Evolutionary conservation across 2,329 filamentous ascomycete species (phyloP), one percentile per base, ranked within the genome.

Genomic region (Botrytis aclada): DNA sequence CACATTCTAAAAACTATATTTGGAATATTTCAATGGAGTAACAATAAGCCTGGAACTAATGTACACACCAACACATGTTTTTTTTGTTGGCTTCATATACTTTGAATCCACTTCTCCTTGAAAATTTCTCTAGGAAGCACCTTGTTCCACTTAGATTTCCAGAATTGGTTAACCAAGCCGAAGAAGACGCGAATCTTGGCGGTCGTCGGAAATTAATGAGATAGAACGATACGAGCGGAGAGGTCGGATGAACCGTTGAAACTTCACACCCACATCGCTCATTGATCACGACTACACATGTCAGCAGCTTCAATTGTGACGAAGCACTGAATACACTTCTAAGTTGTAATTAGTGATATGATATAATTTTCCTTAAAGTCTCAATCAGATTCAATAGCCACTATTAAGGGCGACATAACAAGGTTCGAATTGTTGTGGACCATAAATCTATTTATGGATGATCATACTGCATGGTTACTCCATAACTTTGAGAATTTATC

Each of bases 381-480:
- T 20, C 7, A 39, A 62, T 41, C 37, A 1, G 5, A 16, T 10
- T 67, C n/a, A 14, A 41, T 32, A 9, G 20, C 12, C 34, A 32
- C 20, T 12, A 20, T 22, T 10, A 9, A 41, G 18, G n/a, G 34
- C 47, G 34, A 32, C 3, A 67, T 56, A 1, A 20, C 16, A 25
- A 29, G 14, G 10, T 29, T 4, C 2, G 6, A 4, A 8, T 39
- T 29, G 34, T n/a, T 54, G 32, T 51, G 34, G 22, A 1, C 22
- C 45, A 39, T n/a, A 16, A 25, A 56, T 66, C 64, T 54, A 66
- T 66, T 66, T 66, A n/a, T 54, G 64, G 45, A 29, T 25, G 8
- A 39, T 29, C 8, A 22, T 29, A 39, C 18, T 66, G 22, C 64
- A 66, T 29, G 45, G 45, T 29, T 39, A 20, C 45, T 54, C 64